Evolutionary conservation across 805 yeast species (phyloP), one percentile per base, ranked within the genome.

Genomic region (Yarrowia sp.): DNA sequence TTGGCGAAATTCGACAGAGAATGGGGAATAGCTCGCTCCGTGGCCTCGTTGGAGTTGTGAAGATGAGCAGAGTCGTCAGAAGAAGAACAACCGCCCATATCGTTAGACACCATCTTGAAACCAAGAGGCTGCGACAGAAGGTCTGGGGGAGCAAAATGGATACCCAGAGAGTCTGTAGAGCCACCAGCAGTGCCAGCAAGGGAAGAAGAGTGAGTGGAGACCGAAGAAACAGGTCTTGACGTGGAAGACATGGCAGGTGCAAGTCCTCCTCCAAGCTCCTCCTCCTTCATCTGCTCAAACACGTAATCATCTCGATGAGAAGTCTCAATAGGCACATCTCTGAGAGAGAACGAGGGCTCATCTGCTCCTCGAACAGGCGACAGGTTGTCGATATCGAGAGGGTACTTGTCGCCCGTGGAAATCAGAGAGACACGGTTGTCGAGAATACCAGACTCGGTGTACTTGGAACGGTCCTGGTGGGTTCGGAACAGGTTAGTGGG

Each of bases 401-500:
- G 64, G 13, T 58, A 58, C 40, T 42, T 33, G 39, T 58, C 64
- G 14, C 40, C 50, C 0, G 64, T 43, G 12, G 64, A 58, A 15
- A 58, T 34, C 19, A 58, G 50, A 19, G 64, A 42, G 5, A 58
- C 64, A 2, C 64, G 17, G 40, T 58, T 58, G 40, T 58, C 64
- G 0, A 58, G 24, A 12, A 58, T 9, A 9, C 64, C 64, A 7
- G 13, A 4, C 30, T 42, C 49, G 17, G 64, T 42, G 50, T 58
- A 58, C 64, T 58, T 58, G 38, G 50, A 30, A 4, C 40, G 49
- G 33, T 58, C 64, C 50, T 58, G 64, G n/a, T 58, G 64, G 14
- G 64, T 58, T 58, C 64, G n/a, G 30, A 58, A 58, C 14, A 58
- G 50, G 49, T 56, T 56, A 14, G 49, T 56, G 46, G 43, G 40